Evolutionary conservation across 805 yeast species (phyloP).

Genomic region (Barnettozyma sucrosica): DNA sequence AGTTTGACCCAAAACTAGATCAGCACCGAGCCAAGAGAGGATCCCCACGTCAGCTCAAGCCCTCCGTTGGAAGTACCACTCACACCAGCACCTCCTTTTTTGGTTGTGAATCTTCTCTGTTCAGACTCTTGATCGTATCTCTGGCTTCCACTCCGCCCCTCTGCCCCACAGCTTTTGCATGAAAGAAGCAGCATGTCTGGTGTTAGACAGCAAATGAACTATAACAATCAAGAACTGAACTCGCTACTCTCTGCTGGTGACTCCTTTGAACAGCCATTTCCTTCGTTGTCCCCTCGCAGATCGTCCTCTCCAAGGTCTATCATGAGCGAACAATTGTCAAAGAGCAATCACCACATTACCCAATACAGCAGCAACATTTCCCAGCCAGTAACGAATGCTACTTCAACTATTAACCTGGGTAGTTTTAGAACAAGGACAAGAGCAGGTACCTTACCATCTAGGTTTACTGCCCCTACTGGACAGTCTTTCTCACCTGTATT

Average conservation of each 20-base stretch:
- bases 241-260: conserved; percentile 20
- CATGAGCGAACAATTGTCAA: conserved; percentile 17
- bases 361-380: neutral
- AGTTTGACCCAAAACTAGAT: neutral
- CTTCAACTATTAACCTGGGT: conserved; percentile 31
- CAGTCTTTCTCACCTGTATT: conserved; percentile 18
- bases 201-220: conserved; percentile 11
- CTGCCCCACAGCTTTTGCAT: neutral
- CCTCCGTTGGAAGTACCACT: neutral
- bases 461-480: conserved; percentile 30
- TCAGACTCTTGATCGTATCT: neutral
- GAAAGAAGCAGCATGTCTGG: neutral
- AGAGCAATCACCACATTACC: conserved; percentile 3
- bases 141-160: neutral
- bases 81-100: neutral
- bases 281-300: conserved; percentile 22
- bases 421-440: conserved; percentile 52
- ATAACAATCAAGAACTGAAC: conserved; percentile 19
- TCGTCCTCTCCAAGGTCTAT: conserved; percentile 24
- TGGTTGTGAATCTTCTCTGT: neutral
- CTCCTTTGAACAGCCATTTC: conserved; percentile 13
- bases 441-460: conserved; percentile 75
- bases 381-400: neutral
- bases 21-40: neutral
- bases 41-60: neutral